Conservation (phyloP, 1,284 basidiomycete species). For the Microbotryum lychnidis-dioicae region DNA sequence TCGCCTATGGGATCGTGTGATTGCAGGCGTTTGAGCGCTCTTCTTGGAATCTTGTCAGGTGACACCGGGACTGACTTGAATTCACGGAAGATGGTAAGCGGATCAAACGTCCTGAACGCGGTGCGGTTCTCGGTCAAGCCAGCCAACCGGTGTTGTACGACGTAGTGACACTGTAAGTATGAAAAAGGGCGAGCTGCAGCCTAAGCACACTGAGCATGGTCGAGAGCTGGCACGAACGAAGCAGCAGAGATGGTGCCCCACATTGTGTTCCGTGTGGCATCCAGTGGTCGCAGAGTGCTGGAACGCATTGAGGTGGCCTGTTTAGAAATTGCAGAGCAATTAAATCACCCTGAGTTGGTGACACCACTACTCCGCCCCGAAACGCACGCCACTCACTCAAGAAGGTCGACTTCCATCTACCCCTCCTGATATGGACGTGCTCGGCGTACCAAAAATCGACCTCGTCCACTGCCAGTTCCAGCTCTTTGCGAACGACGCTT, state of each 20-base stretch:
- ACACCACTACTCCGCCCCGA: neutral
- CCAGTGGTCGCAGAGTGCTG: neutral
- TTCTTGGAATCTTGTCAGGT: neutral
- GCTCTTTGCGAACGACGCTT: neutral
- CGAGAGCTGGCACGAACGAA: too few species aligned
- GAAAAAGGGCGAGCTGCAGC: neutral
- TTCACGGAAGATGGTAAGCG: neutral
- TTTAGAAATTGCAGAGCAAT: neutral
- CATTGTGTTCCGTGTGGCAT: neutral
- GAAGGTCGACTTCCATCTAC: neutral
- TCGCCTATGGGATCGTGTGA: neutral
- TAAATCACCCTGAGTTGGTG: neutral
- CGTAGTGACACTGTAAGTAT: neutral
- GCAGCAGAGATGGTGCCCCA: too few species aligned
- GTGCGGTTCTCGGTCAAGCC: constrained; percentile 3
- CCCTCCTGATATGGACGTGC: neutral
- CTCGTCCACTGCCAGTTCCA: neutral
- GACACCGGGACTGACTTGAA: neutral
- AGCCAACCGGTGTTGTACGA: constrained; percentile 2
- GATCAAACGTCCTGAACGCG: constrained; percentile 3
- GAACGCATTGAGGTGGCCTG: neutral
- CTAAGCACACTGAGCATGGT: too few species aligned
- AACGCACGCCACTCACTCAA: neutral
- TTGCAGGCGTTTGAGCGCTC: neutral
- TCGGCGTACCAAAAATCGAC: neutral